These are phyloP conservation scores for Tricladium varicosporioides DNA, from an alignment of 2,329 filamentous ascomycete species.

Conservation along the genomic window DNA sequence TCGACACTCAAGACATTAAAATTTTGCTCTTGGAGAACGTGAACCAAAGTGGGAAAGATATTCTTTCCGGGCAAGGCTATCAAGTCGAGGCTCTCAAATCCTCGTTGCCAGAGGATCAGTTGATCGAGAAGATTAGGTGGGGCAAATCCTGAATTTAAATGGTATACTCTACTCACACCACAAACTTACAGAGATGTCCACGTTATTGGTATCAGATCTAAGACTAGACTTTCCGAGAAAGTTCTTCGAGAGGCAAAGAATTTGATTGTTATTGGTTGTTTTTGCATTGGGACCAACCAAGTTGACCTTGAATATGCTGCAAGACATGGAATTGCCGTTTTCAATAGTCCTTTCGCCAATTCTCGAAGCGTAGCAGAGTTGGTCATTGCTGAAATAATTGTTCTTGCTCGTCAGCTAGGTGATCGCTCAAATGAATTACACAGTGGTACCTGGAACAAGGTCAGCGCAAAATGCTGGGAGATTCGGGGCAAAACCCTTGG, in stretches of 20 bases:
- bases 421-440: conserved; percentile 96
- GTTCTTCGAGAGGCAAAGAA: conserved; percentile 90
- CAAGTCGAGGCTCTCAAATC: conserved; percentile 91
- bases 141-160: conserved; percentile 29
- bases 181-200: conserved; percentile 79
- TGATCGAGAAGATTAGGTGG: conserved; percentile 94
- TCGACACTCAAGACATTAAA: conserved; percentile 94
- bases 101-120: conserved; percentile 84
- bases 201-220: conserved; percentile 96
- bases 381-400: conserved; percentile 91
- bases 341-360: conserved; percentile 99
- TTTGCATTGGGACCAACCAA: conserved; percentile 98
- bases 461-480: conserved; percentile 96
- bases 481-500: conserved; percentile 95
- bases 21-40: conserved; percentile 95
- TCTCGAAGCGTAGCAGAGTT: conserved; percentile 95
- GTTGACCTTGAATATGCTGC: conserved; percentile 85
- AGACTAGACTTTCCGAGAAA: conserved; percentile 87
- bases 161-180: conserved; percentile 2
- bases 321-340: conserved; percentile 86
- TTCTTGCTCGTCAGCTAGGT: conserved; percentile 84
- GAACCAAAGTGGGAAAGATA: conserved; percentile 83
- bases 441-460: conserved; percentile 95
- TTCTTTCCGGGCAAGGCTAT: conserved; percentile 83
- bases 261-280: conserved; percentile 92